These are phyloP conservation scores for Chlamydomonas sp. DNA, from an alignment of 139 green algal genomes.

Conservation along the genomic window DNA sequence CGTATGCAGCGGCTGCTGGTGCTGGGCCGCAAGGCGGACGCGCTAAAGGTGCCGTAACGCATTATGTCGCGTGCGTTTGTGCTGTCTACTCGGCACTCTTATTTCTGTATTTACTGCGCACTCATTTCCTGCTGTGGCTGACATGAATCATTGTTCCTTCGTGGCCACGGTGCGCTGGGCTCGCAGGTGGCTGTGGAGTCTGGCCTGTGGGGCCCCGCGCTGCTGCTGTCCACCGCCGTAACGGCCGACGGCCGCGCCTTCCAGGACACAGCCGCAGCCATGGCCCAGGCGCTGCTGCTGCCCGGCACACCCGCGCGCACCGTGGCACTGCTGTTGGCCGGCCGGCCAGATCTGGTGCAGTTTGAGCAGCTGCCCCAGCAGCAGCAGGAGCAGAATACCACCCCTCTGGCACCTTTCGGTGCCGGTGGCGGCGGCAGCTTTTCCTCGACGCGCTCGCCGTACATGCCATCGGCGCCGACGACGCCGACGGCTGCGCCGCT, in stretches of 20 bases:
- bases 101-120: too few species aligned
- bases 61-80: background rate
- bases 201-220: conserved; percentile 72
- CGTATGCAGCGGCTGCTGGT: conserved; percentile 71
- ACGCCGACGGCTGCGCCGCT: too few species aligned
- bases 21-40: conserved; percentile 53
- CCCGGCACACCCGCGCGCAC: conserved; percentile 74
- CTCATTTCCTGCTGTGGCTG: too few species aligned
- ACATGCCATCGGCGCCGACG: too few species aligned
- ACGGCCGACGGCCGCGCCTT: conserved; percentile 22
- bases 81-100: too few species aligned
- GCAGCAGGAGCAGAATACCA: background rate
- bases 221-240: conserved; percentile 72
- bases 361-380: background rate
- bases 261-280: conserved; percentile 15
- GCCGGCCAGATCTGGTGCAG: conserved; percentile 53
- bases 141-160: too few species aligned
- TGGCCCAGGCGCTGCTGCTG: conserved; percentile 34
- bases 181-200: conserved; percentile 21
- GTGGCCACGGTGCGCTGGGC: background rate
- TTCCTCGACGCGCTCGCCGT: too few species aligned
- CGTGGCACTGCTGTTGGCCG: conserved; percentile 69
- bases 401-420: background rate
- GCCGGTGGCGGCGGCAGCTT: background rate
- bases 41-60: conserved; percentile 43